Conservation (phyloP, 2,329 filamentous ascomycete genomes). For the Cytospora paraplurivora region DNA sequence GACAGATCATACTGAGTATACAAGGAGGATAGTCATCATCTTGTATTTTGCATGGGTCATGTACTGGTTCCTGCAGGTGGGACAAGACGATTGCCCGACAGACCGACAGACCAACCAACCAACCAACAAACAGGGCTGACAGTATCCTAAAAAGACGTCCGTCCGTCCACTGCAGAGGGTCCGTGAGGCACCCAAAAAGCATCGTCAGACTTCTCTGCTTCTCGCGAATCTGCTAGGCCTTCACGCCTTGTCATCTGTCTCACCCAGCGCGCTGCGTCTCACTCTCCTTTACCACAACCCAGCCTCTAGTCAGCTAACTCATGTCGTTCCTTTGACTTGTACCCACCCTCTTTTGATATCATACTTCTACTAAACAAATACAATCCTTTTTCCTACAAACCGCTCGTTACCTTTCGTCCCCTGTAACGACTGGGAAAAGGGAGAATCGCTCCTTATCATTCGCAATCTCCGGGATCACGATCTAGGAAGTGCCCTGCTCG, state of each 20-base stretch:
- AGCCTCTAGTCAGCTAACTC: slow-evolving; percentile 17
- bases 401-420: background rate
- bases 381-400: background rate
- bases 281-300: slow-evolving; percentile 15
- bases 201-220: slow-evolving; percentile 17
- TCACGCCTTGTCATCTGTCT: slow-evolving; percentile 4
- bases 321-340: slow-evolving; percentile 12
- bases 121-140: background rate
- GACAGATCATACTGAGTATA: background rate
- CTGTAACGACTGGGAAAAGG: slow-evolving; percentile 6
- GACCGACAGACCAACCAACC: background rate
- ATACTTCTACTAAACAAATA: background rate
- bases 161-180: background rate
- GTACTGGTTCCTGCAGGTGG: background rate
- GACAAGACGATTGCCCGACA: background rate
- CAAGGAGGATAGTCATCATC: background rate
- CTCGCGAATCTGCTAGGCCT: slow-evolving; percentile 15
- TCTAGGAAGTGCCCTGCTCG: slow-evolving; percentile 22
- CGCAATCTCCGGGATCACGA: slow-evolving; percentile 15
- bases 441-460: background rate
- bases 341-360: slow-evolving; percentile 17
- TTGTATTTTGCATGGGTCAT: background rate
- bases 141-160: background rate
- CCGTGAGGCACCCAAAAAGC: slow-evolving; percentile 16
- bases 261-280: slow-evolving; percentile 7